Conservation (phyloP, 2,329 filamentous ascomycete genomes). For the Calonectria honghensis region DNA sequence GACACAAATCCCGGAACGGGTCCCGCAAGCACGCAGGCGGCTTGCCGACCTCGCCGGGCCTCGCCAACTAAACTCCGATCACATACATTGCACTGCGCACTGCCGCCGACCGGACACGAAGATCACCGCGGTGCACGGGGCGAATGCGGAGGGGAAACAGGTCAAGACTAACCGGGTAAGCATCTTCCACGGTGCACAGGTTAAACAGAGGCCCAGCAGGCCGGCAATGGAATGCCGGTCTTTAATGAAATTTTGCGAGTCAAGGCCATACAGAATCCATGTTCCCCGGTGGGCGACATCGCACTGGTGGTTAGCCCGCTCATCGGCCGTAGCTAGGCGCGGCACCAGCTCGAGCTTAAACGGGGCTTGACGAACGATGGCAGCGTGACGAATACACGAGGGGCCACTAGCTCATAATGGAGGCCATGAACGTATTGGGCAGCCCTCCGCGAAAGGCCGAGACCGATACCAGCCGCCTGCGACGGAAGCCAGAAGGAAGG, state of each 20-base stretch:
- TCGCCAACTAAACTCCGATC: constrained; percentile 28
- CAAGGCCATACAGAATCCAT: constrained; percentile 21
- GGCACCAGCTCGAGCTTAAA: constrained; percentile 37
- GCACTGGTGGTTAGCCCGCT: constrained; percentile 28
- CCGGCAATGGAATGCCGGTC: constrained; percentile 36
- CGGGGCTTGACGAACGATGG: constrained; percentile 30
- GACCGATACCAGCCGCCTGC: constrained; percentile 40
- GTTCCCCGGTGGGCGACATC: constrained; percentile 25
- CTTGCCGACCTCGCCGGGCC: constrained; percentile 32
- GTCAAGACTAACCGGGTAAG: constrained; percentile 11
- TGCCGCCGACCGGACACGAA: constrained; percentile 21
- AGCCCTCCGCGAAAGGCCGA: constrained; percentile 37
- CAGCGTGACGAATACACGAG: constrained; percentile 36
- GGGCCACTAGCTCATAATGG: constrained; percentile 21
- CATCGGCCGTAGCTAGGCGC: constrained; percentile 35
- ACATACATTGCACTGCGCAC: constrained; percentile 28
- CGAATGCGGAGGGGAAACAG: neutral
- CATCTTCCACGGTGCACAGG: constrained; percentile 20
- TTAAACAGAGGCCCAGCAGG: constrained; percentile 20
- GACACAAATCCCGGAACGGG: constrained; percentile 17
- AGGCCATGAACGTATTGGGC: constrained; percentile 30
- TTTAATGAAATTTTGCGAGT: constrained; percentile 23
- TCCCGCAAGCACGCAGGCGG: constrained; percentile 15
- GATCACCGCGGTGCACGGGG: constrained; percentile 19
- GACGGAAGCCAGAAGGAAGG: constrained; percentile 23